Conservation (phyloP, 129 eudicot genomes). For the Flaveria ramosissima region DNA sequence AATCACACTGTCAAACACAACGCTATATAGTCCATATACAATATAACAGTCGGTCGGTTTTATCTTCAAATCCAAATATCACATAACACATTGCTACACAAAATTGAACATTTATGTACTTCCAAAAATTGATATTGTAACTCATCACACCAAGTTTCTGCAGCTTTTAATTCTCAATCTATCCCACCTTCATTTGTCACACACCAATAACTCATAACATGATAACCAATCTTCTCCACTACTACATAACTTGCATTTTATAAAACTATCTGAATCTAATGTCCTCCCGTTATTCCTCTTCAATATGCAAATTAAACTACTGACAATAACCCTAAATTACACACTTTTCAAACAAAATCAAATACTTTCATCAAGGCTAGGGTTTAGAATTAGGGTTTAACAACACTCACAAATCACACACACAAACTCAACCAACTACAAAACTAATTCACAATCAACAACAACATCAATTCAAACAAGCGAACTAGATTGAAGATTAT, state of each 20-base stretch:
- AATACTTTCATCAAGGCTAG: constrained; percentile 11
- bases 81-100: background rate
- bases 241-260: background rate
- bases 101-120: background rate
- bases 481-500: background rate
- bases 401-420: constrained; percentile 12
- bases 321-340: background rate
- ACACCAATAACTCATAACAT: background rate
- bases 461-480: background rate
- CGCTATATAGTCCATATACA: background rate
- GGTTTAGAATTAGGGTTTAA: constrained; percentile 39
- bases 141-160: background rate
- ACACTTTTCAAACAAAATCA: background rate
- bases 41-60: background rate
- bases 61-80: constrained; percentile 8
- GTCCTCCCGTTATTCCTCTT: background rate
- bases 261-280: background rate
- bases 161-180: background rate
- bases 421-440: constrained; percentile 2
- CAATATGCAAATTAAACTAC: background rate
- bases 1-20: background rate
- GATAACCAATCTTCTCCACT: background rate
- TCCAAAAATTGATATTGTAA: background rate
- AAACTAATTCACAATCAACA: background rate
- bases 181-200: background rate